These are phyloP conservation scores for Colletotrichum viniferum DNA, from an alignment of 2,329 filamentous ascomycete genomes.

Conservation along the genomic window DNA sequence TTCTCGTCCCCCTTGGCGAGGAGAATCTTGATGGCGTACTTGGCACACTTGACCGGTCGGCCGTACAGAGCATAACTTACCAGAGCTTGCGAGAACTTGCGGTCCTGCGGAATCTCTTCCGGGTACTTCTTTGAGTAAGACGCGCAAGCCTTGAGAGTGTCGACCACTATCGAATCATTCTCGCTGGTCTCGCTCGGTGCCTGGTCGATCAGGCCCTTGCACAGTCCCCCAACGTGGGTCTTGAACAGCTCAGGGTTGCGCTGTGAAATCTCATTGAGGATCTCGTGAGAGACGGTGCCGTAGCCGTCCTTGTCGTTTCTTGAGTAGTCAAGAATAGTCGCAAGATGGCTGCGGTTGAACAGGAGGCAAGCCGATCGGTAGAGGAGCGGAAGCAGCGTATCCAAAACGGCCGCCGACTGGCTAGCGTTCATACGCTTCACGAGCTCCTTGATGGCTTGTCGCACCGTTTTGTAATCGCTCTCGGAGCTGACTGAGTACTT, in stretches of 20 bases:
- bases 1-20: slow-evolving; percentile 77
- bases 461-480: slow-evolving; percentile 90
- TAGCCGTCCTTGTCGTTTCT: slow-evolving; percentile 82
- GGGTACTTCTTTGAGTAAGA: slow-evolving; percentile 89
- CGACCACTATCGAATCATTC: slow-evolving; percentile 78
- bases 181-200: slow-evolving; percentile 71
- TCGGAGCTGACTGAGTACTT: slow-evolving; percentile 84
- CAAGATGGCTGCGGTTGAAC: slow-evolving; percentile 93
- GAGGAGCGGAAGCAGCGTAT: slow-evolving; percentile 81
- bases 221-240: slow-evolving; percentile 89
- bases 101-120: slow-evolving; percentile 79
- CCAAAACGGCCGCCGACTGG: slow-evolving; percentile 68
- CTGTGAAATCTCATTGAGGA: slow-evolving; percentile 90
- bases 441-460: slow-evolving; percentile 89
- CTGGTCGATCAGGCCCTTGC: slow-evolving; percentile 81
- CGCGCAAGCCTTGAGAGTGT: slow-evolving; percentile 92
- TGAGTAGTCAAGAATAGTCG: slow-evolving; percentile 86
- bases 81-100: slow-evolving; percentile 81
- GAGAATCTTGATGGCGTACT: slow-evolving; percentile 91
- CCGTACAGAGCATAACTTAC: slow-evolving; percentile 84
- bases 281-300: slow-evolving; percentile 80
- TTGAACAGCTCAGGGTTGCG: slow-evolving; percentile 90
- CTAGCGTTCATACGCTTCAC: slow-evolving; percentile 78
- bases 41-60: slow-evolving; percentile 80
- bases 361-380: slow-evolving; percentile 85